These are phyloP conservation scores for Cryptosporidium baileyi DNA, from an alignment of 169 alveolate genomes.

Conservation along the genomic window DNA sequence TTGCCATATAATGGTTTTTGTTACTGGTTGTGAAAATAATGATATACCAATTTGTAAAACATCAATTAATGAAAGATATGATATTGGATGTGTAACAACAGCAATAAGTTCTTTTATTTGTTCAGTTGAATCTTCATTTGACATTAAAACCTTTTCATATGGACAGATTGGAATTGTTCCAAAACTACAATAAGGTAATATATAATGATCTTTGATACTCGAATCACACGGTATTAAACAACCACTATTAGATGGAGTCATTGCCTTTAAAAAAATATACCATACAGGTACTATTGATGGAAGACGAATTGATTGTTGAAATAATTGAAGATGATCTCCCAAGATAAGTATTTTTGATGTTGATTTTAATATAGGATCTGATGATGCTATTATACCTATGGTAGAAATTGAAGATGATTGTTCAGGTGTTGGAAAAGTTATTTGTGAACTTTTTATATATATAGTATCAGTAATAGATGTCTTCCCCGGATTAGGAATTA, in stretches of 20 bases:
- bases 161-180: slow-evolving; percentile 40
- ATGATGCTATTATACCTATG: slow-evolving; percentile 39
- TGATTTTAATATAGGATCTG: slow-evolving; percentile 37
- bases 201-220: slow-evolving; percentile 23
- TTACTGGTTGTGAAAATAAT: slow-evolving; percentile 39
- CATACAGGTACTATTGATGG: slow-evolving; percentile 36
- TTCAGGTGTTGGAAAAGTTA: slow-evolving; percentile 50
- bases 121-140: neutral
- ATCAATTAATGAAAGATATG: slow-evolving; percentile 27
- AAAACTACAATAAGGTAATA: slow-evolving; percentile 56
- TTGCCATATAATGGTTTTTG: slow-evolving; percentile 34
- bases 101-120: slow-evolving; percentile 39
- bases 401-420: slow-evolving; percentile 52
- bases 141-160: slow-evolving; percentile 4
- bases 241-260: slow-evolving; percentile 69
- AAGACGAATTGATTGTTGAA: slow-evolving; percentile 63
- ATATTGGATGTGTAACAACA: slow-evolving; percentile 46
- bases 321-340: slow-evolving; percentile 52
- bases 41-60: slow-evolving; percentile 36
- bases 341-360: slow-evolving; percentile 29
- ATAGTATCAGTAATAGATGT: slow-evolving; percentile 51
- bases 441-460: slow-evolving; percentile 2
- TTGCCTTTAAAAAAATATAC: slow-evolving; percentile 44
- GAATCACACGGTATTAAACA: slow-evolving; percentile 60
- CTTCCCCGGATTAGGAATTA: slow-evolving; percentile 40